Percentiles rank a stretch among this genome's conserved stretches.
These are phyloP conservation scores for Leishmania martiniquensis DNA, from an alignment of 208 protist species.

Conservation along the genomic window DNA sequence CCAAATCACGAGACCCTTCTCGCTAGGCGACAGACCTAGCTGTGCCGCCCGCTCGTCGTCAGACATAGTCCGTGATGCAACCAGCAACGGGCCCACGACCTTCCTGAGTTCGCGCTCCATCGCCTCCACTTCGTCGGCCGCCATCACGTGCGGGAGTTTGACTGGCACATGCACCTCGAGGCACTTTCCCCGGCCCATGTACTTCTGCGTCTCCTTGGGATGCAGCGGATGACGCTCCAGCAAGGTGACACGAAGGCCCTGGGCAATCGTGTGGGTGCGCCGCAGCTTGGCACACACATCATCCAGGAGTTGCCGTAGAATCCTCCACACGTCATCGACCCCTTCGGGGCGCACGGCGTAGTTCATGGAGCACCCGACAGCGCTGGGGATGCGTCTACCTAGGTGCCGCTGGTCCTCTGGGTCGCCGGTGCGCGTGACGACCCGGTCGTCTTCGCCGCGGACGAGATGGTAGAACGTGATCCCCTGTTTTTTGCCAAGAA, in stretches of 20 bases:
- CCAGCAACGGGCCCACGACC: slow-evolving; percentile 54
- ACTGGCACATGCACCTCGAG: slow-evolving; percentile 80
- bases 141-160: slow-evolving; percentile 52
- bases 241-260: slow-evolving; percentile 66
- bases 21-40: slow-evolving; percentile 41
- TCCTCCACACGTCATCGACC: slow-evolving; percentile 70
- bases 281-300: slow-evolving; percentile 78
- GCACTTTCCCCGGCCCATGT: slow-evolving; percentile 84
- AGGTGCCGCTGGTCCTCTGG: slow-evolving; percentile 56
- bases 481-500: slow-evolving; percentile 68
- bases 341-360: slow-evolving; percentile 78
- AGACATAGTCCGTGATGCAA: slow-evolving; percentile 36
- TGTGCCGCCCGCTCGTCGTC: slow-evolving; percentile 55
- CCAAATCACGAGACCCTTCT: slow-evolving; percentile 47
- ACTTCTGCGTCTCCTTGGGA: slow-evolving; percentile 81
- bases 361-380: slow-evolving; percentile 88
- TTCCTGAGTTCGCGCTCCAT: slow-evolving; percentile 52
- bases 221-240: slow-evolving; percentile 84
- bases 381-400: slow-evolving; percentile 58
- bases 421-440: slow-evolving; percentile 82
- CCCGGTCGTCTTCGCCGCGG: slow-evolving; percentile 72
- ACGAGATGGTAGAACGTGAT: slow-evolving; percentile 73
- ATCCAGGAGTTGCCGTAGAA: slow-evolving; percentile 63
- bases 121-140: slow-evolving; percentile 27
- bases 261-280: slow-evolving; percentile 36